phyloP scores from a whole-genome alignment of 1,284 basidiomycete species.

The Coniophora puteana region DNA sequence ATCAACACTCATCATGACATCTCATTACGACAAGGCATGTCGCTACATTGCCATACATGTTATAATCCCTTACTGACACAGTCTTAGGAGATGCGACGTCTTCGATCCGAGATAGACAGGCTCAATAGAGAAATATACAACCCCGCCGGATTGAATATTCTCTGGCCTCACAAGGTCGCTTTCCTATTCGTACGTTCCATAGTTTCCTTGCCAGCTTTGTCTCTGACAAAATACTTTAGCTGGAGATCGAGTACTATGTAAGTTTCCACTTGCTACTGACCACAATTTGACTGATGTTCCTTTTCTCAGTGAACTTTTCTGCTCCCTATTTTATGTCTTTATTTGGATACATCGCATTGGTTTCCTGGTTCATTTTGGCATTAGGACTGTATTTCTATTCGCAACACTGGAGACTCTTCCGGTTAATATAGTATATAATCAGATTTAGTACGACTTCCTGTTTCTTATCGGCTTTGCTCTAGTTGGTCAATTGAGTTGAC shows the following conservation, averaged over 20 bases:
- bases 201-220: conserved; percentile 2
- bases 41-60: not conserved
- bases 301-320: conserved; percentile 5
- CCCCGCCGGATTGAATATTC: conserved; percentile 75
- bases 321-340: no score
- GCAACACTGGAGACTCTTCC: no score
- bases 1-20: conserved; percentile 55
- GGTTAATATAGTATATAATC: no score
- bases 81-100: conserved; percentile 69
- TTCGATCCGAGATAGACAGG: conserved; percentile 56
- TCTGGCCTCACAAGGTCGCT: conserved; percentile 76
- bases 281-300: not conserved
- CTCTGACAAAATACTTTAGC: conserved; percentile 31
- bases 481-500: no score
- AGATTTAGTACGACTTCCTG: no score
- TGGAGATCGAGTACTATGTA: conserved; percentile 79
- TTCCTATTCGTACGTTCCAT: conserved; percentile 78
- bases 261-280: conserved; percentile 16
- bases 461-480: no score
- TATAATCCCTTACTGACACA: not conserved
- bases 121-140: conserved; percentile 72
- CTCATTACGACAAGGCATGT: conserved; percentile 76
- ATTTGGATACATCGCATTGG: no score
- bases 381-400: no score
- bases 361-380: no score